A percentile compares a stretch with the other conserved stretches of the same genome.
phyloP scores from a whole-genome alignment of 495 filamentous ascomycete genomes.

The Cercophora samala region DNA sequence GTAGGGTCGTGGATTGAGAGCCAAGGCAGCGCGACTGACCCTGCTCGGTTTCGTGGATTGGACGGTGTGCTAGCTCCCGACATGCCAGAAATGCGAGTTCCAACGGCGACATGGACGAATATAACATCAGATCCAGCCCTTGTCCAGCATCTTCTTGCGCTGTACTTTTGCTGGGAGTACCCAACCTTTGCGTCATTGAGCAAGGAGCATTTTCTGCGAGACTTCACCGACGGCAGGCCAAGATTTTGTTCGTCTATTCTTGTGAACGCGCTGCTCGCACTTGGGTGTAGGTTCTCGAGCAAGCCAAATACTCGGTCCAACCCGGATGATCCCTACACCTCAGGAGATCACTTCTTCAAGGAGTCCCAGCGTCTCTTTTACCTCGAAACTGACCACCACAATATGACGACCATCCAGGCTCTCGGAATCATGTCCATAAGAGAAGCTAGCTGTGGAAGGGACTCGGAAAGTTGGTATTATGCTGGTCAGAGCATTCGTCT shows the following conservation, averaged over 20 bases:
- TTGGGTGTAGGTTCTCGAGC: conserved; percentile 71
- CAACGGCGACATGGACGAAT: conserved; percentile 55
- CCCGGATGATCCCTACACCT: conserved; percentile 57
- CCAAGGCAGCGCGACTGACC: conserved; percentile 21
- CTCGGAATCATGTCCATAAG: conserved; percentile 70
- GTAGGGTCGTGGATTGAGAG: conserved; percentile 42
- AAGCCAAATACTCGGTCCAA: conserved; percentile 59
- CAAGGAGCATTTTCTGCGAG: conserved; percentile 67
- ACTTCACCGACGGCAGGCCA: conserved; percentile 52
- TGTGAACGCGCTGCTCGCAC: conserved; percentile 69
- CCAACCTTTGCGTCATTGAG: conserved; percentile 69
- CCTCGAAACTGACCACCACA: conserved; percentile 54
- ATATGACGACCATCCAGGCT: conserved; percentile 74
- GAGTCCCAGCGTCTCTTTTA: conserved; percentile 60
- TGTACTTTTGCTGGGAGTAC: conserved; percentile 83
- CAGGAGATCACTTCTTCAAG: conserved; percentile 70
- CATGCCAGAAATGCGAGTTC: conserved; percentile 36
- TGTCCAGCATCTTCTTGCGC: conserved; percentile 59
- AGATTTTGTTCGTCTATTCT: conserved; percentile 70
- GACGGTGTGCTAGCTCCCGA: conserved; percentile 40
- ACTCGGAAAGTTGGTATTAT: conserved; percentile 65
- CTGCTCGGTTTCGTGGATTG: conserved; percentile 29
- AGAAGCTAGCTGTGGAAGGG: conserved; percentile 60
- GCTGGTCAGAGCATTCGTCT: conserved; percentile 63
- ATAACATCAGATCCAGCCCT: conserved; percentile 56